Percentiles rank a stretch among this genome's conserved stretches.
phyloP scores from a whole-genome alignment of 1,284 basidiomycete species.

The Ganoderma multipileum region DNA sequence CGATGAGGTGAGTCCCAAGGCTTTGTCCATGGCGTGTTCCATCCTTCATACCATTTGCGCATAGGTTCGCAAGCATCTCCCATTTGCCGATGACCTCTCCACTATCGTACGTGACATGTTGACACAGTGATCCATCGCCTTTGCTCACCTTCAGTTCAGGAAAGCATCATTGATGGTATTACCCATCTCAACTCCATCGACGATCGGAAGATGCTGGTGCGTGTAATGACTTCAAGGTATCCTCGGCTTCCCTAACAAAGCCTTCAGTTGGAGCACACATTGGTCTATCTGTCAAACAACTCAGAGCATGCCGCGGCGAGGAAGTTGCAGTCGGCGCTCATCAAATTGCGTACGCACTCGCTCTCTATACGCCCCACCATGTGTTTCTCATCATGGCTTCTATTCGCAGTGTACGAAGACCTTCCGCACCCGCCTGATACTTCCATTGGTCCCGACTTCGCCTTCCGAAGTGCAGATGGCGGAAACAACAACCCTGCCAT shows the following conservation, averaged over 20 bases:
- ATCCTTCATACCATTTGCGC: neutral
- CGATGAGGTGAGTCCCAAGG: conserved; percentile 47
- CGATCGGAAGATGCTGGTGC: conserved; percentile 68
- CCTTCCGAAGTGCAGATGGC: conserved; percentile 76
- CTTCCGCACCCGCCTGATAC: conserved; percentile 80
- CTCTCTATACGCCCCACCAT: no score
- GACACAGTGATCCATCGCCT: neutral
- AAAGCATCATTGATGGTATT: conserved; percentile 55
- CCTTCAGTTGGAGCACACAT: conserved; percentile 71
- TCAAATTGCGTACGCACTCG: conserved; percentile 61
- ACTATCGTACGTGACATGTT: conserved; percentile 44
- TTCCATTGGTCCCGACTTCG: conserved; percentile 64
- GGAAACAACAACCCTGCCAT: conserved; percentile 72
- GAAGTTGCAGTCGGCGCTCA: conserved; percentile 57
- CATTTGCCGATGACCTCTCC: conserved; percentile 46
- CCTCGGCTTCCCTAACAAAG: neutral
- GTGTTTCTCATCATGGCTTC: neutral
- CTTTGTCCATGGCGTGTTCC: neutral
- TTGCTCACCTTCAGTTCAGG: conserved; percentile 18
- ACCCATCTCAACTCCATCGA: conserved; percentile 66
- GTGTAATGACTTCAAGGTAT: conserved; percentile 36
- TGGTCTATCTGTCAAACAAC: conserved; percentile 66
- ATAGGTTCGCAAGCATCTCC: conserved; percentile 54
- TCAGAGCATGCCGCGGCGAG: conserved; percentile 57
- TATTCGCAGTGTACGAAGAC: conserved; percentile 70